phyloP scores from a whole-genome alignment of 2,329 filamentous ascomycete genomes.

The Exophiala dermatitidis region DNA sequence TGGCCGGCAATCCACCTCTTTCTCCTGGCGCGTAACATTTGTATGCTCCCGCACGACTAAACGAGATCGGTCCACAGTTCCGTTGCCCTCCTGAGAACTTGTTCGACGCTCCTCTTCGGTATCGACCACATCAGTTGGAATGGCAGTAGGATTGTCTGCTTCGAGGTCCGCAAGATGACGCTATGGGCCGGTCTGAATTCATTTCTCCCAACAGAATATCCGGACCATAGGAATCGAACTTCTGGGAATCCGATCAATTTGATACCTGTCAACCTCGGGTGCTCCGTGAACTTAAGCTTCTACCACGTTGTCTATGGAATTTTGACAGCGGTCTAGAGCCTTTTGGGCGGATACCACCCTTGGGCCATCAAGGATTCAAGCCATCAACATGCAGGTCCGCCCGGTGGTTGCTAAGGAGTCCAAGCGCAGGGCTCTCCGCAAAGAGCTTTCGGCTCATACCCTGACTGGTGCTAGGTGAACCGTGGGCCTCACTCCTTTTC shows the following conservation, averaged over 20 bases:
- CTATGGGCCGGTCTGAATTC: too few relatives aligned
- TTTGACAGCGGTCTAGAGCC: not conserved
- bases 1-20: slow-evolving; percentile 4
- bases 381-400: not conserved
- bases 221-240: not conserved
- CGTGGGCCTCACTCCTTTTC: not conserved
- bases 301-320: not conserved
- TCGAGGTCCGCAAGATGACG: too few relatives aligned
- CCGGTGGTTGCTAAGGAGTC: not conserved
- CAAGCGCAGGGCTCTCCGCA: not conserved
- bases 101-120: not conserved
- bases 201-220: not conserved
- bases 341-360: not conserved
- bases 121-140: not conserved
- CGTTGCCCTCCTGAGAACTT: not conserved
- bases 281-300: not conserved
- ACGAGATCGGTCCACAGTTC: not conserved
- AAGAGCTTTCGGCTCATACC: not conserved
- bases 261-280: not conserved
- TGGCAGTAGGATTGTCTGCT: too few relatives aligned
- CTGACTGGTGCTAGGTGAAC: not conserved
- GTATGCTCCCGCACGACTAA: not conserved
- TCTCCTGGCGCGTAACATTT: slow-evolving; percentile 1
- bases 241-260: not conserved
- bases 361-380: not conserved